A percentile compares a stretch with the other conserved stretches of the same genome.
Evolutionary conservation across 768 basidiomycete species (phyloP).

Genomic region (Pisolithus sp.): DNA sequence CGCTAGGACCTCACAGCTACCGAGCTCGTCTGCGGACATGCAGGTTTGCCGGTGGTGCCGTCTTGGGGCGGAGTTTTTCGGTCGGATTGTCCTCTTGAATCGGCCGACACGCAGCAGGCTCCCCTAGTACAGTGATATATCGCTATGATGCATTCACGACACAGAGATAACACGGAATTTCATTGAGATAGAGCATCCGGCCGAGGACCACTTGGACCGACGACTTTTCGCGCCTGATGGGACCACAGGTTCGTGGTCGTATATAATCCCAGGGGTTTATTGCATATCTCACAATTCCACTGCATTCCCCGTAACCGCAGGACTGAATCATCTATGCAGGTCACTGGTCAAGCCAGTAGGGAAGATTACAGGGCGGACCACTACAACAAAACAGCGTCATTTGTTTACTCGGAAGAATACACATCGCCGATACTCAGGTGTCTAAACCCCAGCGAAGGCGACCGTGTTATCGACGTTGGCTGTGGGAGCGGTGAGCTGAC

Average conservation of each 20-base stretch:
- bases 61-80: too few species aligned
- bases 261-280: too few species aligned
- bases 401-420: slow-evolving; percentile 54
- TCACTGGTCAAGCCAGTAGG: background rate
- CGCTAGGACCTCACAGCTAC: too few species aligned
- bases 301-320: background rate
- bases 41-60: too few species aligned
- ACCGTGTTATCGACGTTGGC: slow-evolving; percentile 69
- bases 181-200: too few species aligned
- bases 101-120: too few species aligned
- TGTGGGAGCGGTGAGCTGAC: slow-evolving; percentile 84
- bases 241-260: too few species aligned
- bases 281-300: background rate
- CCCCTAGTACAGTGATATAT: too few species aligned
- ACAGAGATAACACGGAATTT: too few species aligned
- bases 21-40: too few species aligned
- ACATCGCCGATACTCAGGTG: slow-evolving; percentile 51
- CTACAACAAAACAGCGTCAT: slow-evolving; percentile 61
- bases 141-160: too few species aligned
- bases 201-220: background rate
- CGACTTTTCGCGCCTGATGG: background rate
- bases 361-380: slow-evolving; percentile 50
- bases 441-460: slow-evolving; percentile 57
- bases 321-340: background rate
- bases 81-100: too few species aligned